These are phyloP conservation scores for Hygrophila difformis DNA, from an alignment of 257 asterid species.

Conservation along the genomic window DNA sequence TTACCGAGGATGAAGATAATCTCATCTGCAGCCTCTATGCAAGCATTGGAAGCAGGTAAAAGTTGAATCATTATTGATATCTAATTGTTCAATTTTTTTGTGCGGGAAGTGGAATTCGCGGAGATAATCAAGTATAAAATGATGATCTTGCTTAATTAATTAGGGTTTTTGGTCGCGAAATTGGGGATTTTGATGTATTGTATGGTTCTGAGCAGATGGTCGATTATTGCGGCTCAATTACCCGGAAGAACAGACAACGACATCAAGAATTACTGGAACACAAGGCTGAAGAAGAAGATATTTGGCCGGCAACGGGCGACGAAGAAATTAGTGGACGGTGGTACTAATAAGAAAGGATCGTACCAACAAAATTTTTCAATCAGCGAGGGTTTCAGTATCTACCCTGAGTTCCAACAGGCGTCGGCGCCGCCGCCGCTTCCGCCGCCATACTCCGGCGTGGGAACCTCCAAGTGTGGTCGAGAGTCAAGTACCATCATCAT, in stretches of 20 bases:
- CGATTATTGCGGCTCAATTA: conserved; percentile 27
- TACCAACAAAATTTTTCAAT: neutral
- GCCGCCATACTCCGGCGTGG: neutral
- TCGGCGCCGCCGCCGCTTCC: neutral
- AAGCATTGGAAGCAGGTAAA: conserved; percentile 31
- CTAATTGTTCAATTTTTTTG: too few relatives aligned
- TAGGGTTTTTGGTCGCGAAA: neutral
- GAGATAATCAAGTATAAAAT: too few relatives aligned
- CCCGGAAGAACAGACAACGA: conserved; percentile 38
- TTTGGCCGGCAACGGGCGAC: conserved; percentile 15
- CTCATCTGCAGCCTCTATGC: conserved; percentile 27
- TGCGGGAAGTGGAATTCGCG: too few relatives aligned
- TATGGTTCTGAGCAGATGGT: conserved; percentile 20
- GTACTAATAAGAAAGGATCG: neutral
- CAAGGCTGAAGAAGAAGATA: conserved; percentile 31
- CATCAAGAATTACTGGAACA: conserved; percentile 34
- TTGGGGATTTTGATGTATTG: neutral
- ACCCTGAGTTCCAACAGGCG: conserved; percentile 6
- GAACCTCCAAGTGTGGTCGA: neutral
- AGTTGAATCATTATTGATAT: too few relatives aligned
- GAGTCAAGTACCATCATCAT: neutral
- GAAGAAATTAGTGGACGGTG: neutral
- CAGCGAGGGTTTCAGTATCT: neutral
- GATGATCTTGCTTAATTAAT: too few relatives aligned
- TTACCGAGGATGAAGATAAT: conserved; percentile 32